Percentiles rank a stretch among this genome's conserved stretches.
Evolutionary conservation across 768 basidiomycete genomes (phyloP).

Genomic region (Trametes cinnabarina): DNA sequence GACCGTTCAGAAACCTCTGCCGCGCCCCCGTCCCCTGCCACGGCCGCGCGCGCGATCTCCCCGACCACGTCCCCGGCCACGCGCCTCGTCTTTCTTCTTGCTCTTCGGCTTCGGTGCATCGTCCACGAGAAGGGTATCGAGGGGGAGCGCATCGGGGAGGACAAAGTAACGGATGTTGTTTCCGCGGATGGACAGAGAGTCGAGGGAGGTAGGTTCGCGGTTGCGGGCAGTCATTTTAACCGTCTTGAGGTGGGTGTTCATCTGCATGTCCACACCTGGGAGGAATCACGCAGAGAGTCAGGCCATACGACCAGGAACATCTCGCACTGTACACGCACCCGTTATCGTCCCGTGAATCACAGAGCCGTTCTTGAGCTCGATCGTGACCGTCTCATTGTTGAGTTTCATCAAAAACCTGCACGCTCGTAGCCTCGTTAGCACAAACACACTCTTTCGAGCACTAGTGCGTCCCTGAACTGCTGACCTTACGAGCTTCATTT

Average conservation of each 20-base stretch:
- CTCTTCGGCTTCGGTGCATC: conserved; percentile 96
- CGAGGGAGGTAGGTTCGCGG: conserved; percentile 82
- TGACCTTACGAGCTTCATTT: conserved; percentile 86
- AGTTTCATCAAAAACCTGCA: conserved; percentile 97
- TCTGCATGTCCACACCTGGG: conserved; percentile 97
- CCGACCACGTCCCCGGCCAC: conserved; percentile 62
- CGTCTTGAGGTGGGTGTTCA: conserved; percentile 98
- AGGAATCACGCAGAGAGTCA: background rate
- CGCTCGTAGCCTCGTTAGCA: background rate
- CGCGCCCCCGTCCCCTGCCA: conserved; percentile 44
- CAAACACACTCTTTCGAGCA: too few species aligned
- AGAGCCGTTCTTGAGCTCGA: conserved; percentile 97
- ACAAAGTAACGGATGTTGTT: conserved; percentile 97
- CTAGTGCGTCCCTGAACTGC: background rate
- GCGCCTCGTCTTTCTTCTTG: conserved; percentile 80
- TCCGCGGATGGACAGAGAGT: conserved; percentile 90
- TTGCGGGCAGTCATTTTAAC: conserved; percentile 95
- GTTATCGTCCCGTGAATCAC: conserved; percentile 96
- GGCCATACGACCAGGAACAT: background rate
- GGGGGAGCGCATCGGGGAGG: conserved; percentile 93
- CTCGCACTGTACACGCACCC: conserved; percentile 50
- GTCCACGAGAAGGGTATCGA: conserved; percentile 96
- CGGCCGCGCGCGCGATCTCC: conserved; percentile 54
- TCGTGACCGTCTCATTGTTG: conserved; percentile 98
- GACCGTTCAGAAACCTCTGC: conserved; percentile 24